Conservation (phyloP, 441 rosid species). For the Theobroma grandiflorum region DNA sequence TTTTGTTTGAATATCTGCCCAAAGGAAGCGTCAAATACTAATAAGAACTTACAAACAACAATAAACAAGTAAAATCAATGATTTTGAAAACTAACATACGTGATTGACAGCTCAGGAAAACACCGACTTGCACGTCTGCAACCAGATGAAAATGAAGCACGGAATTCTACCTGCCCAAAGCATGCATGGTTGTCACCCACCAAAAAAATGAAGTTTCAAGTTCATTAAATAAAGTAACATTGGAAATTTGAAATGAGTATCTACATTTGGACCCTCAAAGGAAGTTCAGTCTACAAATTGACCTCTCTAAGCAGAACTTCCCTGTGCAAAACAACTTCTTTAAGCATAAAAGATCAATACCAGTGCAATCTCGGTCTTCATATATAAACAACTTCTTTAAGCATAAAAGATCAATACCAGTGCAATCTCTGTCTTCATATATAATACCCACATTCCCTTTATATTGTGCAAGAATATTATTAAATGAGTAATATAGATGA, state of each 20-base stretch:
- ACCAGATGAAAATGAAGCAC: slow-evolving; percentile 60
- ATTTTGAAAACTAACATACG: slow-evolving; percentile 49
- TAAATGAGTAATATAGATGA: neutral
- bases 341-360: neutral
- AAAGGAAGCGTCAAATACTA: slow-evolving; percentile 25
- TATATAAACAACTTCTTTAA: neutral
- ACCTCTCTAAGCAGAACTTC: neutral
- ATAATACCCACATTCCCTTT: neutral
- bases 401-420: neutral
- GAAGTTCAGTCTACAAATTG: neutral
- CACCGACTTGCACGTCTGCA: slow-evolving; percentile 77
- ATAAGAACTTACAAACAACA: slow-evolving; percentile 13
- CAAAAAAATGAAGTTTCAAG: slow-evolving; percentile 6
- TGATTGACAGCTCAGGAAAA: slow-evolving; percentile 83
- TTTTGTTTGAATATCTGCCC: slow-evolving; percentile 80
- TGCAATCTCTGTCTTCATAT: neutral
- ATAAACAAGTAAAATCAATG: slow-evolving; percentile 12
- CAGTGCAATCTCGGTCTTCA: neutral
- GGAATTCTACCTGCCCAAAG: slow-evolving; percentile 77
- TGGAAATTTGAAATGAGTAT: neutral
- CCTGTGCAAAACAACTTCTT: neutral
- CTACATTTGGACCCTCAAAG: neutral
- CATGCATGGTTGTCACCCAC: slow-evolving; percentile 5
- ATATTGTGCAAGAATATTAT: neutral
- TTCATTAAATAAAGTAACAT: neutral